Evolutionary conservation across 495 filamentous ascomycete genomes (phyloP), one percentile per base, ranked within the genome.

Genomic region (Xylaria sp.): DNA sequence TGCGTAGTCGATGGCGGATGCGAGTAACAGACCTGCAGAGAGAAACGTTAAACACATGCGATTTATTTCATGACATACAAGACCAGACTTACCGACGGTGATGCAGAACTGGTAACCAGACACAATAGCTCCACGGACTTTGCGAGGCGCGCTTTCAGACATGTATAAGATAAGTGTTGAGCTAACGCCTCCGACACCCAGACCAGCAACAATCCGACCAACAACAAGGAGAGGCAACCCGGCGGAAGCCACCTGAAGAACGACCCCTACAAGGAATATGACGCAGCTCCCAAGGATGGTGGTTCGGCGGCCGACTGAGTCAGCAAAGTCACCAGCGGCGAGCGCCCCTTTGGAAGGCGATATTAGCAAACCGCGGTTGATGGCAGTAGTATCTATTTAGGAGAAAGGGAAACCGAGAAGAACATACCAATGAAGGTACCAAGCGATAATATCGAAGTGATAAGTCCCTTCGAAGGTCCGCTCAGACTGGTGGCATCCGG

Each of bases 41-140:
- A 41, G 12, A 55, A 37, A 61, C 52, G 57, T 50, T n/a, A 35
- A n/a, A 19, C 1, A 35, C 0, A 37, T 17, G 44, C 41, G 26
- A 26, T 55, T 31, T 17, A 19, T 0, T 31, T 5, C 24, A 1
- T 24, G 4, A 17, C 17, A 31, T 31, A 55, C 26, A 15, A 31
- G 24, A 55, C 11, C 6, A 33, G 41, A 52, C 68, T 57, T 65
- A 81, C 90, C 91, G 69, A 93, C 88, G 61, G 91, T 93, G 78
- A 93, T 88, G 80, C 89, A 91, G 84, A 93, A 93, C 75, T 93
- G 91, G 83, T 93, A 93, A 26, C 89, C 89, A 0, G 89, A 88
- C 29, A 93, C 91, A 48, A 93, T 85, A 40, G 91, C 90, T 76
- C 91, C 91, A 75, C 91, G 89, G 70, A 93, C 89, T 78, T 89